Evolutionary conservation across 1,284 basidiomycete genomes (phyloP), one percentile per base, ranked within the genome.

Genomic region (Tilletia caries): DNA sequence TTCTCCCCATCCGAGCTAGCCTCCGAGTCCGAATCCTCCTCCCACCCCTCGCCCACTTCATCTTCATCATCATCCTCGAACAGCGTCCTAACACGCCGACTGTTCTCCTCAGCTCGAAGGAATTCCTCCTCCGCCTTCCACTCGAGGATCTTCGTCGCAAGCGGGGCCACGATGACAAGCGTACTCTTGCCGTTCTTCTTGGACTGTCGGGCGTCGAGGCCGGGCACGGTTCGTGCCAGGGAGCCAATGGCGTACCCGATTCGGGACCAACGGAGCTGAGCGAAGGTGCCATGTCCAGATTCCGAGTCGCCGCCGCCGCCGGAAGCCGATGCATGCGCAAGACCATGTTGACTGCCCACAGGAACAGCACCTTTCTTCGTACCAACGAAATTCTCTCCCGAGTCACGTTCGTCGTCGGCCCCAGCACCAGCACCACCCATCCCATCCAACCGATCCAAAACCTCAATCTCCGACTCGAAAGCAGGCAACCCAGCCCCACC

Each of bases 191-290:
- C 58, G 18, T 34, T 62, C 58, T 62, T 62, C 32, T 23, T 33
- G 62, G 68, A 67, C 23, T 33, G 70, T 27, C 87, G 86, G 86
- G 90, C 89, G 29, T 86, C 86, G 76, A 97, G 89, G 0, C 95
- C 95, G 52, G 91, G 88, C 8, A 94, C 90, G 41, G 87, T 84
- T 66, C 87, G 87, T 2, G 89, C 87, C 68, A 98, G 85, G 64
- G 88, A 88, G 5, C 91, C 88, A 0, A 89, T 90, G 33, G 89
- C 88, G 70, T 92, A 89, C 0, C 88, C 87, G 20, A 93, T 86
- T 43, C 95, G 87, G 66, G 89, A 88, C 89, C 91, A 95, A 20
- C 92, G 80, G 68, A 84, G 70, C 66, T 81, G 73, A 69, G 84
- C 82, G 68, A 87, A 81, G n/a, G 52, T 15, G 37, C 37, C 15